Evolutionary conservation across 257 asterid species (phyloP), one percentile per base, ranked within the genome.

Genomic region (Nicotiana noctiflora): DNA sequence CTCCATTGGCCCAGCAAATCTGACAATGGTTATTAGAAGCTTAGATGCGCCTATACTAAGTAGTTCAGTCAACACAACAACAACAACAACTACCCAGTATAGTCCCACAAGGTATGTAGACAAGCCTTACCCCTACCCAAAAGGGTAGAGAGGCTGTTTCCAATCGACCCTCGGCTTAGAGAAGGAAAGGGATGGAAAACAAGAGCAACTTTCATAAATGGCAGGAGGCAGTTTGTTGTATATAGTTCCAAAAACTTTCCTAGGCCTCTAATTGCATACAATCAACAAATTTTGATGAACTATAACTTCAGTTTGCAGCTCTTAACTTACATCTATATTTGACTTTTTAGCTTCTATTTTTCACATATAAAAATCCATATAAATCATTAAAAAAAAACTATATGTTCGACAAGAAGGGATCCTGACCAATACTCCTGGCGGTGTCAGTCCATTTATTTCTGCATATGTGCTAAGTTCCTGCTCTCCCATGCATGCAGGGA

Each of bases 381-480:
- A 74, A 72, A 46, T 74, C 60, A 74, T 74, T 14, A 49, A 44
- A 46, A 25, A 57, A 49, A 74, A 23, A 72, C 23, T 32, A 46
- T 72, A 72, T 2, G 17, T 74, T 74, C n/a, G 23, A 34, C 44
- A 74, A 74, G 62, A 74, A 74, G 77, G 49, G 62, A 74, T 74
- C 15, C 79, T 74, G 79, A 74, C 91, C 75, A 56, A 62, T 79
- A 74, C 82, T 82, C 80, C 86, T n/a, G 68, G 82, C 32, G 6
- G 31, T 23, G 77, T 46, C 80, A 83, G 68, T 56, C 51, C 83
- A 53, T 18, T 83, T 63, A 56, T 80, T 77, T 70, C 53, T 34
- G 52, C 80, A 79, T 65, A 25, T 17, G 53, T 72, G 44, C 62
- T 51, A 59, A 34, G 62, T 34, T 68, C 80, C 81, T 65, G 56